These are phyloP conservation scores for Chytriomyces confervae DNA, from an alignment of 192 early-diverging fungal genomes.

Conservation along the genomic window DNA sequence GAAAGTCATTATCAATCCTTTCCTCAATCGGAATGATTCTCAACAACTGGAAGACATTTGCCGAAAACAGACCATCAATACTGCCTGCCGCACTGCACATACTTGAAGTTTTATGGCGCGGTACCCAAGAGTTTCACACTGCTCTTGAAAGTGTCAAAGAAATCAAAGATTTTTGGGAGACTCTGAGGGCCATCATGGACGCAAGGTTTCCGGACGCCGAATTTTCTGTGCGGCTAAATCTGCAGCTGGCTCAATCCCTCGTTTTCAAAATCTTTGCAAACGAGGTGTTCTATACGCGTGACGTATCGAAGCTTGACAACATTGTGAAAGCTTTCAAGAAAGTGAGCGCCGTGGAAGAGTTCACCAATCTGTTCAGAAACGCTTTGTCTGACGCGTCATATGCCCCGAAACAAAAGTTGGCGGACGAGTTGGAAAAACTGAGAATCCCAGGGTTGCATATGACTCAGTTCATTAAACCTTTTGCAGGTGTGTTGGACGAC, in stretches of 20 bases:
- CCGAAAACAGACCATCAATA: slow-evolving; percentile 29
- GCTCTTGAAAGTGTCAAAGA: slow-evolving; percentile 36
- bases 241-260: neutral
- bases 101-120: slow-evolving; percentile 47
- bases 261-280: slow-evolving; percentile 30
- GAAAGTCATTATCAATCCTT: slow-evolving; percentile 8
- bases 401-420: neutral
- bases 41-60: slow-evolving; percentile 28
- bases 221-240: slow-evolving; percentile 1
- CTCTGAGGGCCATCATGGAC: slow-evolving; percentile 31
- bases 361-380: slow-evolving; percentile 28
- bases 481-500: slow-evolving; percentile 35
- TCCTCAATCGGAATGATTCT: slow-evolving; percentile 6
- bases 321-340: slow-evolving; percentile 8
- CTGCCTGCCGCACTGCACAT: slow-evolving; percentile 43
- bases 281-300: slow-evolving; percentile 19
- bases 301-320: neutral
- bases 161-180: slow-evolving; percentile 43
- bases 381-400: slow-evolving; percentile 13
- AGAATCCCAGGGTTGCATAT: slow-evolving; percentile 26
- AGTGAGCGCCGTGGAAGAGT: slow-evolving; percentile 10
- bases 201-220: slow-evolving; percentile 2
- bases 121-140: slow-evolving; percentile 36
- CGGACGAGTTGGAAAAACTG: neutral
- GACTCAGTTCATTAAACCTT: slow-evolving; percentile 9